Conservation (phyloP, 2,329 filamentous ascomycete species). For the Tolypocladium inflatum region DNA sequence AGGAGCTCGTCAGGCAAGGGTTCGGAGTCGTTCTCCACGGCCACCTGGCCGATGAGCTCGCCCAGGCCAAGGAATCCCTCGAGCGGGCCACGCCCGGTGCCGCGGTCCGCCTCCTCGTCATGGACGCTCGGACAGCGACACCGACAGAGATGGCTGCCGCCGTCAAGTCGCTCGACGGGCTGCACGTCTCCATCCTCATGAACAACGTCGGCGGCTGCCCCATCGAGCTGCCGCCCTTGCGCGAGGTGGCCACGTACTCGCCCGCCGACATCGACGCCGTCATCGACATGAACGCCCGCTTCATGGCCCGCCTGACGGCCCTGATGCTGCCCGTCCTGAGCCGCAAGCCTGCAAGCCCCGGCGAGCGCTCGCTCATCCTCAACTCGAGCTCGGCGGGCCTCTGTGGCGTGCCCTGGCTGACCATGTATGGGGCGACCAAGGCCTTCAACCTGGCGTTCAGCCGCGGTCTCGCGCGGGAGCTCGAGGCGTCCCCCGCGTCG, state of each 20-base stretch:
- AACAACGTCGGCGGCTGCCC: slow-evolving; percentile 23
- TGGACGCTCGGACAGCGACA: slow-evolving; percentile 17
- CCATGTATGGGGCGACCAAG: slow-evolving; percentile 20
- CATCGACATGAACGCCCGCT: slow-evolving; percentile 22
- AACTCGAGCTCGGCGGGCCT: slow-evolving; percentile 16
- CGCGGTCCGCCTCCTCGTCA: slow-evolving; percentile 16
- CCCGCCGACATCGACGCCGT: slow-evolving; percentile 17
- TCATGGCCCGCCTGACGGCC: slow-evolving; percentile 23
- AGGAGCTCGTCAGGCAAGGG: slow-evolving; percentile 19
- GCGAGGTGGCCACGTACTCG: slow-evolving; percentile 15
- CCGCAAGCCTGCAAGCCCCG: slow-evolving; percentile 4
- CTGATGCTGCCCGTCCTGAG: slow-evolving; percentile 13
- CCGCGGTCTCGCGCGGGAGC: slow-evolving; percentile 16
- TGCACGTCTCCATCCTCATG: slow-evolving; percentile 20
- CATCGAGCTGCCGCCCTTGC: slow-evolving; percentile 15
- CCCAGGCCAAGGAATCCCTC: slow-evolving; percentile 13
- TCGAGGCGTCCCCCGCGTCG: slow-evolving; percentile 10
- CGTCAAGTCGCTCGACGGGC: slow-evolving; percentile 6
- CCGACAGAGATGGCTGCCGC: slow-evolving; percentile 14
- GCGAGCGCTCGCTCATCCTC: slow-evolving; percentile 15
- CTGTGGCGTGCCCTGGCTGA: slow-evolving; percentile 17
- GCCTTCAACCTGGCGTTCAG: slow-evolving; percentile 19
- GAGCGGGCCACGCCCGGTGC: slow-evolving; percentile 9
- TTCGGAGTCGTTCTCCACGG: slow-evolving; percentile 24
- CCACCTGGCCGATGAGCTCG: slow-evolving; percentile 17